These are phyloP conservation scores for Epicoccum sorghinum DNA, from an alignment of 2,329 filamentous ascomycete genomes.

Conservation along the genomic window DNA sequence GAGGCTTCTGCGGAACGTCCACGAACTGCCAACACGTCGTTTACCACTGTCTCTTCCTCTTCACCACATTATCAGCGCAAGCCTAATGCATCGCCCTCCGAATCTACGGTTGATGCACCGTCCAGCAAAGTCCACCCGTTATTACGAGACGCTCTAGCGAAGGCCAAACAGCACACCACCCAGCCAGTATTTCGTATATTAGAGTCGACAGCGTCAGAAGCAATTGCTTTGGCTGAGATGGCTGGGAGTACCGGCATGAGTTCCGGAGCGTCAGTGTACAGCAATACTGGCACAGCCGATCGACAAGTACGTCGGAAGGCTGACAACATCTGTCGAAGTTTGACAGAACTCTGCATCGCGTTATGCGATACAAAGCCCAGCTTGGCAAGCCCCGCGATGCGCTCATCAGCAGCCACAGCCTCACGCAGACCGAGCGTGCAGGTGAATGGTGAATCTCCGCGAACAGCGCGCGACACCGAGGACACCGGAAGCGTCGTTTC, in stretches of 20 bases:
- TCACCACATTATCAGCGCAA: conserved; percentile 71
- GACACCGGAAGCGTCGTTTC: conserved; percentile 38
- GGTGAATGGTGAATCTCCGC: conserved; percentile 45
- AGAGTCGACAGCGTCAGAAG: conserved; percentile 81
- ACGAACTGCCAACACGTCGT: conserved; percentile 86
- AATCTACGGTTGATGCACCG: conserved; percentile 52
- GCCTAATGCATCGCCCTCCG: conserved; percentile 51
- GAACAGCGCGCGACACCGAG: conserved; percentile 42
- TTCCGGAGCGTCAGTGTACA: conserved; percentile 68
- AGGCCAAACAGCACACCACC: conserved; percentile 73
- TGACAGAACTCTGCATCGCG: conserved; percentile 91
- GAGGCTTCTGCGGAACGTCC: conserved; percentile 80
- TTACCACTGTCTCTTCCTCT: conserved; percentile 88
- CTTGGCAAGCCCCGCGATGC: conserved; percentile 39
- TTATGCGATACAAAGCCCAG: conserved; percentile 56
- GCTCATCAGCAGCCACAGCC: conserved; percentile 28
- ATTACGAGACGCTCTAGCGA: conserved; percentile 78
- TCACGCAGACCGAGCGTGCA: conserved; percentile 46
- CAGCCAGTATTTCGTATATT: conserved; percentile 77
- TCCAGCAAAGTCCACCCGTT: conserved; percentile 72
- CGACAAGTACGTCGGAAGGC: conserved; percentile 87
- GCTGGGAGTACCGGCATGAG: conserved; percentile 74
- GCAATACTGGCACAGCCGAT: conserved; percentile 69
- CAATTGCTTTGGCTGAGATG: conserved; percentile 77
- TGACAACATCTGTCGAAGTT: conserved; percentile 87